Percentiles rank a stretch among this genome's conserved stretches.
Conservation (phyloP, 2,329 filamentous ascomycete genomes). For the Penicillium sp. region DNA sequence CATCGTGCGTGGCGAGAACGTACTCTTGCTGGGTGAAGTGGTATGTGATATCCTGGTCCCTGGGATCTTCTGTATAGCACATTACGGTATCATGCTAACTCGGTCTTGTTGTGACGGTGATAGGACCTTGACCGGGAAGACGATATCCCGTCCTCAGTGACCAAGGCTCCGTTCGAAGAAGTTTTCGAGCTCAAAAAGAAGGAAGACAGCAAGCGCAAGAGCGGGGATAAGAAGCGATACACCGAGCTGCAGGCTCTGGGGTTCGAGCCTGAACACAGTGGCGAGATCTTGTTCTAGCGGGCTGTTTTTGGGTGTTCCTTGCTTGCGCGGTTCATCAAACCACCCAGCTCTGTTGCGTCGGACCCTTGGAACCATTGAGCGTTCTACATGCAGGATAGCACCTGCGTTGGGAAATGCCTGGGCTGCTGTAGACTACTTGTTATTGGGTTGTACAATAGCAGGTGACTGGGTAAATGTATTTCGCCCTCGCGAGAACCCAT, state of each 20-base stretch:
- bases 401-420: too few species aligned
- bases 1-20: slow-evolving; percentile 92
- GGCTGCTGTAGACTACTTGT: neutral
- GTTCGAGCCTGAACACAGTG: slow-evolving; percentile 81
- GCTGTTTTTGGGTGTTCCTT: slow-evolving; percentile 1
- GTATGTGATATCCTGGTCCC: slow-evolving; percentile 37
- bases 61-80: neutral
- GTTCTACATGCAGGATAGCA: slow-evolving; percentile 2
- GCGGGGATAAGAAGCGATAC: slow-evolving; percentile 67
- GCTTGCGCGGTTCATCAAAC: slow-evolving; percentile 5
- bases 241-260: slow-evolving; percentile 73
- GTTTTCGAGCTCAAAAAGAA: slow-evolving; percentile 72
- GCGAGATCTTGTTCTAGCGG: slow-evolving; percentile 66
- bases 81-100: too few species aligned
- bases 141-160: slow-evolving; percentile 69
- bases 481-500: too few species aligned
- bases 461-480: too few species aligned
- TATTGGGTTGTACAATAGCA: neutral
- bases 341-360: too few species aligned
- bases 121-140: slow-evolving; percentile 92
- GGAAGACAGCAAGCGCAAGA: slow-evolving; percentile 66
- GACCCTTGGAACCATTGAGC: neutral
- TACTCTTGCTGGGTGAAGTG: slow-evolving; percentile 91
- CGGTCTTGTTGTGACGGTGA: neutral
- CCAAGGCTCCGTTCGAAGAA: slow-evolving; percentile 63